These are phyloP conservation scores for Mucor mucedo DNA, from an alignment of 371 early-diverging fungal species.

Conservation along the genomic window DNA sequence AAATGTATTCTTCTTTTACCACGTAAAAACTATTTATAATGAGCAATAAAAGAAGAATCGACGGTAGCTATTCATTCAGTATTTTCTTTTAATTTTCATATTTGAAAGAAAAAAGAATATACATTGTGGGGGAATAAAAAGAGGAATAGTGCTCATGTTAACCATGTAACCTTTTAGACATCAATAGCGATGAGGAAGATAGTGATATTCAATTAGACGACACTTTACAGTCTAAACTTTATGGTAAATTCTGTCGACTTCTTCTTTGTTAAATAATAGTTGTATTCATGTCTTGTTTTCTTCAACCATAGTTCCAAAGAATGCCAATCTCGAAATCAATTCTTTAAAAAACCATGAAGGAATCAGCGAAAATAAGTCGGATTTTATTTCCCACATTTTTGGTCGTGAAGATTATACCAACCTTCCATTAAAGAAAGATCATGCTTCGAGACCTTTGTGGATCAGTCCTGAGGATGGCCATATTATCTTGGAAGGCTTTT, in stretches of 20 bases:
- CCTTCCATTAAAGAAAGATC: conserved; percentile 88
- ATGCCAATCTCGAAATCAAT: conserved; percentile 61
- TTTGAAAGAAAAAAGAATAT: too few relatives aligned
- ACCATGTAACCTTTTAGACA: conserved; percentile 18
- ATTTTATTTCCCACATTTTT: conserved; percentile 68
- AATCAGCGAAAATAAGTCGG: conserved; percentile 34
- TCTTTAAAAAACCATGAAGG: conserved; percentile 37
- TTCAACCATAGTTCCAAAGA: conserved; percentile 48
- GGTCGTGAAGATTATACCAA: conserved; percentile 77
- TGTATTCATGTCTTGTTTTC: neutral
- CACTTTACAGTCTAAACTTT: conserved; percentile 39
- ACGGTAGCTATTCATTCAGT: conserved; percentile 13
- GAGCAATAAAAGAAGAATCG: conserved; percentile 33
- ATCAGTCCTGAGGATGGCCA: conserved; percentile 91
- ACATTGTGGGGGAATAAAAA: neutral
- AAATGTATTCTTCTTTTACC: neutral
- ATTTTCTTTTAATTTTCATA: neutral
- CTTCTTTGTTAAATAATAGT: too few relatives aligned
- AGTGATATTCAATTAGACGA: conserved; percentile 52
- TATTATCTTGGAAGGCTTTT: conserved; percentile 97
- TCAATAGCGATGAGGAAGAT: conserved; percentile 46
- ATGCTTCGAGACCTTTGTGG: conserved; percentile 92
- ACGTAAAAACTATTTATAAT: conserved; percentile 4
- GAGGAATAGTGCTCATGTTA: neutral
- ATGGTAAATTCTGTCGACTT: conserved; percentile 34